Conservation (phyloP, 306 rosid species). For the Pueraria montana region DNA sequence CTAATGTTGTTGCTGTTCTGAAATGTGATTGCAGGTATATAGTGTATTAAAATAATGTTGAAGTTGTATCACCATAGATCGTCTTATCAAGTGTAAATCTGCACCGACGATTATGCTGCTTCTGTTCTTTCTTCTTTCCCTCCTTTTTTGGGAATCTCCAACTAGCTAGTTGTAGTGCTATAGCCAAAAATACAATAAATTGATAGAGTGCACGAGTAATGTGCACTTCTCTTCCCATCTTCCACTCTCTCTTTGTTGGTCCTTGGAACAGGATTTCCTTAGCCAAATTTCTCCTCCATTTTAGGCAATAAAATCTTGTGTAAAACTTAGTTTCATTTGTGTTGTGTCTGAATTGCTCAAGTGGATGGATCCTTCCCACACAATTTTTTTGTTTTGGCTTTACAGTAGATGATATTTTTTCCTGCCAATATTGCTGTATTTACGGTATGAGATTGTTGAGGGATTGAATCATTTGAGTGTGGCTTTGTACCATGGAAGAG, state of each 20-base stretch:
- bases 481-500: conserved; percentile 15
- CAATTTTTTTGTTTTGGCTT: neutral
- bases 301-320: conserved; percentile 45
- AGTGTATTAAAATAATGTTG: conserved; percentile 51
- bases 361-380: conserved; percentile 34
- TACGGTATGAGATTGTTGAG: conserved; percentile 10
- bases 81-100: conserved; percentile 69
- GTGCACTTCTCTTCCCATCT: conserved; percentile 40
- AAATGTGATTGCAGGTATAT: conserved; percentile 62
- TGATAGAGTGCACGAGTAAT: conserved; percentile 34
- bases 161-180: conserved; percentile 51
- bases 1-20: conserved; percentile 44
- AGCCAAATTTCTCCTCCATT: conserved; percentile 22
- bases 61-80: conserved; percentile 54
- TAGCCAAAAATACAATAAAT: conserved; percentile 48
- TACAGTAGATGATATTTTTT: conserved; percentile 1
- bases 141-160: conserved; percentile 45
- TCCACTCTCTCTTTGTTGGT: conserved; percentile 4
- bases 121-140: conserved; percentile 24
- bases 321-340: conserved; percentile 36
- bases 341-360: conserved; percentile 30
- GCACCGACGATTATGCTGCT: conserved; percentile 53
- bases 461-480: conserved; percentile 33
- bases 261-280: conserved; percentile 27
- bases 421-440: conserved; percentile 30